A percentile compares a stretch with the other conserved stretches of the same genome.
These are phyloP conservation scores for Amylocarpus encephaloides DNA, from an alignment of 2,329 filamentous ascomycete species.

Conservation along the genomic window DNA sequence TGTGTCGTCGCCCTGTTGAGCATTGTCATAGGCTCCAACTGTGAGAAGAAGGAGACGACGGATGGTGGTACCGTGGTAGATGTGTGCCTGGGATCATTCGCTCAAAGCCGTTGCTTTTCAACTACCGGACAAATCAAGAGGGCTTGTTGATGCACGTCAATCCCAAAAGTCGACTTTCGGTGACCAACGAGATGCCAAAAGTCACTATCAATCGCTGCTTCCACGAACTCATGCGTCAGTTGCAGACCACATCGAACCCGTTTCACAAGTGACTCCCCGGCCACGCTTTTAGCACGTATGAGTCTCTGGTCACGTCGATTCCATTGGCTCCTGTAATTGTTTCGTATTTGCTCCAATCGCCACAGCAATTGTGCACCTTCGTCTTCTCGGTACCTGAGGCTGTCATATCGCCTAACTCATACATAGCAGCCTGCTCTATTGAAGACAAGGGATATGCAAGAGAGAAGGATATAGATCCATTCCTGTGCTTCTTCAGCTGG, in stretches of 20 bases:
- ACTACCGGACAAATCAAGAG: constrained; percentile 21
- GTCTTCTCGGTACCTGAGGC: constrained; percentile 2
- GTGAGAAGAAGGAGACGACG: background rate
- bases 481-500: constrained; percentile 18
- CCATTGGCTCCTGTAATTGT: background rate
- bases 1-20: background rate
- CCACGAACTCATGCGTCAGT: background rate
- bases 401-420: background rate
- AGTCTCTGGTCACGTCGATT: background rate
- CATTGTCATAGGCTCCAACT: background rate
- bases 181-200: background rate
- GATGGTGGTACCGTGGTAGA: background rate
- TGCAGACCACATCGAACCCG: background rate
- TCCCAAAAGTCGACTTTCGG: constrained; percentile 6
- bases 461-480: constrained; percentile 16
- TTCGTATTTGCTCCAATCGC: constrained; percentile 16
- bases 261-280: background rate
- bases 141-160: background rate
- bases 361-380: background rate
- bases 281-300: background rate
- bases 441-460: constrained; percentile 9
- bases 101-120: constrained; percentile 16
- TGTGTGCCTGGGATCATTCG: constrained; percentile 6
- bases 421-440: constrained; percentile 7
- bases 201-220: background rate